Base-by-base conservation (phyloP, 805 yeast species). In the Kuraishia ogatae region DNA sequence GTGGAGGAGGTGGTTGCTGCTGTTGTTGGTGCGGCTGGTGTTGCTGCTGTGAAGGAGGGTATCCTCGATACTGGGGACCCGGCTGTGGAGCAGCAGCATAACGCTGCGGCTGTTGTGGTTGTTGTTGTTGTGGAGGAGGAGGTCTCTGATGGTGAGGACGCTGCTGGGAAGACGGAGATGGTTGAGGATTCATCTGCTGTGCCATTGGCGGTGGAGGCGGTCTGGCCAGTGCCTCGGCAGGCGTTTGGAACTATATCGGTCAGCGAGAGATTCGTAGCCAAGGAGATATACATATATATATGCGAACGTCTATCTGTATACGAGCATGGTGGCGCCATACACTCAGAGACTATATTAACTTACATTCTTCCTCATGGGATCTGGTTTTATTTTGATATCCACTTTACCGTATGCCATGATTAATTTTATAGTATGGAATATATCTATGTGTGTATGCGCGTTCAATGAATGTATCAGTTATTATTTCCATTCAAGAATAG, bases 191-290 rank as follows among this genome's bases (percentile, higher is more conserved):
- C 43, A 35, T 35, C 57, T 63, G 24, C 52, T 55, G 23, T 50
- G 59, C 15, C 57, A 52, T 50, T 49, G 59, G 54, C 53, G 61
- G 39, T 48, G 60, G 53, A 56, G 60, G 29, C 54, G 61, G 54
- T 55, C 57, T 51, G 52, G 57, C 20, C 53, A 61, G 23, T 50
- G 62, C 22, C 54, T 55, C 51, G 39, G 47, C 46, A 8, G n/a
- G 39, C 15, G 54, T 61, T 49, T 54, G 60, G 53, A n/a, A 19
- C 26, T 57, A 56, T n/a, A 39, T 49, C 43, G 54, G 60, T 11
- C 6, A 39, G 39, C 29, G 4, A 35, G 43, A 35, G 29, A n/a
- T n/a, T n/a, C n/a, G 29, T 10, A 26, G 8, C 5, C 29, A 26
- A 26, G 8, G 10, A 26, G 5, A 26, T 10, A 10, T 26, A 26